phyloP scores from a whole-genome alignment of 139 green algal genomes.

The Coelastrella sp. region DNA sequence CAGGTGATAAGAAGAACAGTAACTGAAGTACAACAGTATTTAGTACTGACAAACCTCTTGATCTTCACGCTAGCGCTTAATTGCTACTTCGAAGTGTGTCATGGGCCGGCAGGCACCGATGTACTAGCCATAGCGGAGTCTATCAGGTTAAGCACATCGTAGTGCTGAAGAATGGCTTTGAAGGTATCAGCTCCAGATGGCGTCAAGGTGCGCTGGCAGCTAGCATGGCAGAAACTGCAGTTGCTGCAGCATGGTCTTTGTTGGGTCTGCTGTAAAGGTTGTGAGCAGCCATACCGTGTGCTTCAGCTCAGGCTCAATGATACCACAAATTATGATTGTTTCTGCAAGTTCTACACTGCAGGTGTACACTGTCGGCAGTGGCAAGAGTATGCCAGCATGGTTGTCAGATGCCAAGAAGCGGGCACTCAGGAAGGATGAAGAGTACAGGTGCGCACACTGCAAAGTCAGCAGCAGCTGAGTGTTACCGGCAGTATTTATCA shows the following conservation, averaged over 20 bases:
- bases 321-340: neutral
- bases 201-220: slow-evolving; percentile 83
- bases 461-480: neutral
- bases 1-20: no score
- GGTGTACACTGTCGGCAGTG: slow-evolving; percentile 93
- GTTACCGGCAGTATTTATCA: no score
- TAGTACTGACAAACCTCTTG: neutral
- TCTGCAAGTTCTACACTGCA: slow-evolving; percentile 40
- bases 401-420: slow-evolving; percentile 90
- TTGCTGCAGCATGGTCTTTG: neutral
- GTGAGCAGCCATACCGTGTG: no score
- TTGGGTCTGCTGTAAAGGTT: no score
- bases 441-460: slow-evolving; percentile 60
- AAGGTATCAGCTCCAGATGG: slow-evolving; percentile 91
- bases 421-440: slow-evolving; percentile 86
- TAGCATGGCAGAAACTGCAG: neutral
- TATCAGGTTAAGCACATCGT: neutral
- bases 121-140: neutral
- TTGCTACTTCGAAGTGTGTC: neutral
- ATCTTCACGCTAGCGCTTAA: neutral
- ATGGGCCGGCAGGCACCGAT: neutral
- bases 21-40: neutral
- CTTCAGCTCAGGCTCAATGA: no score
- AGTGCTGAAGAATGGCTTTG: slow-evolving; percentile 68
- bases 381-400: slow-evolving; percentile 92